Percentiles rank a stretch among this genome's conserved stretches.
Conservation (phyloP, 192 early-diverging fungal species). For the Allomyces macrogynus region DNA sequence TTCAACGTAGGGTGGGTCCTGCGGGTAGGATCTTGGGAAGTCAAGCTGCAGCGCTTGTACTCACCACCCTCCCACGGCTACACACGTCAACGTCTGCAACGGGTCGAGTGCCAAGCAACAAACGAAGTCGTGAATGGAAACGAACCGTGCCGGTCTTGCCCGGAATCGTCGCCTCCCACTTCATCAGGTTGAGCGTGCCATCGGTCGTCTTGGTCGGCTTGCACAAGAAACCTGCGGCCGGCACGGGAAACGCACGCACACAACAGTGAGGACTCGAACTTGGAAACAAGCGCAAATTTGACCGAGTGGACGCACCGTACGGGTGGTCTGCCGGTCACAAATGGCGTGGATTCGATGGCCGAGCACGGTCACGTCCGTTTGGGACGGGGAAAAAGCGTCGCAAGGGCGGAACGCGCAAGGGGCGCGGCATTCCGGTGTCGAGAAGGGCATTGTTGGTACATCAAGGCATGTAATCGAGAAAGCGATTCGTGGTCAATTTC, state of each 20-base stretch:
- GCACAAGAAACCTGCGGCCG: constrained; percentile 59
- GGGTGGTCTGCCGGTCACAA: neutral
- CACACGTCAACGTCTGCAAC: neutral
- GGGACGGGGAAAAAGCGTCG: no score
- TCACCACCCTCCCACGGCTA: constrained; percentile 70
- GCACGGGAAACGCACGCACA: neutral
- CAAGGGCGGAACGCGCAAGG: no score
- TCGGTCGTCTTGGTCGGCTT: constrained; percentile 66
- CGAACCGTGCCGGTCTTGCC: constrained; percentile 20
- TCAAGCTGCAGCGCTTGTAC: constrained; percentile 57
- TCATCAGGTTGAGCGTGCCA: constrained; percentile 61
- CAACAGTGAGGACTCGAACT: no score
- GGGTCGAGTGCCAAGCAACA: constrained; percentile 12
- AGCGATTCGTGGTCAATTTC: constrained; percentile 7
- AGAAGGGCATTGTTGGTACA: neutral
- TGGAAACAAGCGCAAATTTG: neutral
- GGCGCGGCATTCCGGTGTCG: no score
- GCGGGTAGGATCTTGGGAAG: constrained; percentile 82
- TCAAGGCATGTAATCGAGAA: constrained; percentile 4
- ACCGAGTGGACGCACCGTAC: no score
- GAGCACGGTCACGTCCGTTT: no score
- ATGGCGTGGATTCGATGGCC: neutral
- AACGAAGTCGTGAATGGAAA: neutral
- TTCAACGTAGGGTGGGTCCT: constrained; percentile 38
- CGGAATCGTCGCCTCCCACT: constrained; percentile 62